phyloP scores from a whole-genome alignment of 768 basidiomycete species.

The Termitomyces sp. region DNA sequence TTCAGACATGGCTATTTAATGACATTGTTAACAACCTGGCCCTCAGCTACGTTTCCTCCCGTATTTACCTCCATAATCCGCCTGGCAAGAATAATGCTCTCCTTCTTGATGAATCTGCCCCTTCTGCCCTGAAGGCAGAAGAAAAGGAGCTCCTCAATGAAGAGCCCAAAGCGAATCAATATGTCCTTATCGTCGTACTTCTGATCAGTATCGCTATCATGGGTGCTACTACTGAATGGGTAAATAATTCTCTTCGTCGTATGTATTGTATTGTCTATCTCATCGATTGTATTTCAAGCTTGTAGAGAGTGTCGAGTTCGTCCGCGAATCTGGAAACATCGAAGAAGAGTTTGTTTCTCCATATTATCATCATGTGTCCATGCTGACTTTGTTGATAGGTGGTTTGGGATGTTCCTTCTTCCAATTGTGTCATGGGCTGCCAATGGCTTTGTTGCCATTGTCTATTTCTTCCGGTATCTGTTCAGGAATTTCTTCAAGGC shows the following conservation, averaged over 20 bases:
- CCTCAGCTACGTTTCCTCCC: constrained; percentile 58
- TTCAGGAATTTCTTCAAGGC: constrained; percentile 37
- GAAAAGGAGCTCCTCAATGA: constrained; percentile 28
- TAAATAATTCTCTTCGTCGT: constrained; percentile 18
- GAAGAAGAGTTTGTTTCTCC: constrained; percentile 44
- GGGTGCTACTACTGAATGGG: constrained; percentile 71
- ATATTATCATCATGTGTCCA: not conserved
- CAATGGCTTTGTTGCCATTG: constrained; percentile 59
- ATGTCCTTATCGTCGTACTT: constrained; percentile 54
- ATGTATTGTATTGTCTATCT: constrained; percentile 32
- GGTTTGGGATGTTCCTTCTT: constrained; percentile 71
- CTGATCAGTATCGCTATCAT: constrained; percentile 52
- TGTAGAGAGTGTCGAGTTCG: constrained; percentile 59
- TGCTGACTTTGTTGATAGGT: constrained; percentile 33
- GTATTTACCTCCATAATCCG: constrained; percentile 68
- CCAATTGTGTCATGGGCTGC: constrained; percentile 74
- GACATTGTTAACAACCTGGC: not conserved
- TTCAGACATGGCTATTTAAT: not conserved
- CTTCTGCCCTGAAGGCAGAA: constrained; percentile 39
- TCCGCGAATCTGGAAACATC: constrained; percentile 41
- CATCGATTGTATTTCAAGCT: constrained; percentile 47
- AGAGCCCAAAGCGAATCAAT: constrained; percentile 62
- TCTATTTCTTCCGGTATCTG: constrained; percentile 49
- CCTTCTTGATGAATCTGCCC: constrained; percentile 37
- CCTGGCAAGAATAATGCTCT: constrained; percentile 55